These are phyloP conservation scores for Sanghuangporus weigelae DNA, from an alignment of 1,284 basidiomycete genomes.

Conservation along the genomic window DNA sequence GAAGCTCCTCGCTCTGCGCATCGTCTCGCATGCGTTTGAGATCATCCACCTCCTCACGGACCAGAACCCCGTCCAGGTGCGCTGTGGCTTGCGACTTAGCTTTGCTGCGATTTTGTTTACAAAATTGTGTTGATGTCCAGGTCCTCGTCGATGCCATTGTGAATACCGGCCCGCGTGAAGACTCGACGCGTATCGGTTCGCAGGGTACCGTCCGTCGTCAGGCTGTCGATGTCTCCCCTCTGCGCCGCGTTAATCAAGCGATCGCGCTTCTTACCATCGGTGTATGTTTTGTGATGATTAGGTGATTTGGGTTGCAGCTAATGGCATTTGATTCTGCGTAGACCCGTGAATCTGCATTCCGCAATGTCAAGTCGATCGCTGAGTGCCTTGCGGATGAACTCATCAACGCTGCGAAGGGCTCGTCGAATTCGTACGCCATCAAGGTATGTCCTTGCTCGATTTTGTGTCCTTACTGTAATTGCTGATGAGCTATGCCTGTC, in stretches of 20 bases:
- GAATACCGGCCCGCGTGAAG: constrained; percentile 99
- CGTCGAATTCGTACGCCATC: constrained; percentile 99
- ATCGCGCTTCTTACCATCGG: constrained; percentile 94
- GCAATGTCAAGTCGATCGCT: constrained; percentile 98
- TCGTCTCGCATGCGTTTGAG: constrained; percentile 99
- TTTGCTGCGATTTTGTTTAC: neutral
- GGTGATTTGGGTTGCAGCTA: constrained; percentile 3
- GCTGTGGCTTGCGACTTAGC: constrained; percentile 20
- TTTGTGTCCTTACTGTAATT: neutral
- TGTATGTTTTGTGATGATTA: constrained; percentile 44
- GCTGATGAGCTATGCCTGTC: constrained; percentile 7
- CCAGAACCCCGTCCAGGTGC: constrained; percentile 98
- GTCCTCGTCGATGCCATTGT: constrained; percentile 97
- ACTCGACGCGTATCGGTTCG: constrained; percentile 99
- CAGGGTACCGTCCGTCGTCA: constrained; percentile 99
- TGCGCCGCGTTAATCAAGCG: constrained; percentile 98
- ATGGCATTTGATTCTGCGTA: constrained; percentile 27
- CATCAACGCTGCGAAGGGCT: constrained; percentile 99
- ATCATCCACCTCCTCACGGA: constrained; percentile 99
- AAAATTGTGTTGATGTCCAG: neutral
- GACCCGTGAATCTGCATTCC: constrained; percentile 99
- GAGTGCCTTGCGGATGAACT: constrained; percentile 99
- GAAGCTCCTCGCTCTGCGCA: constrained; percentile 98
- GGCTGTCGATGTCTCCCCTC: constrained; percentile 98
- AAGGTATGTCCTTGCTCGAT: constrained; percentile 52